Base-by-base conservation (phyloP, 306 rosid species). In the Fragaria iinumae region DNA sequence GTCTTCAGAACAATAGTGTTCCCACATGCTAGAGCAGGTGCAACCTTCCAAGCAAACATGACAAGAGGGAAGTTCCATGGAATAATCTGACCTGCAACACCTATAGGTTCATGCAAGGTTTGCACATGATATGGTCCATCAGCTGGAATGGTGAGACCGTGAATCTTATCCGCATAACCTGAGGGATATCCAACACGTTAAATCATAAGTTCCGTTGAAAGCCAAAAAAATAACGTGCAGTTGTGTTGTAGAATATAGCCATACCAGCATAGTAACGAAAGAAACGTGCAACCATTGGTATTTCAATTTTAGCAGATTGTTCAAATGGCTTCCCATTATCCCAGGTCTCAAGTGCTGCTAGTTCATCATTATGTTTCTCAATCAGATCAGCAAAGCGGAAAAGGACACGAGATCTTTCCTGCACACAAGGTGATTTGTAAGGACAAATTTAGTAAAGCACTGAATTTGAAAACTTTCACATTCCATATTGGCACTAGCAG, bases 81-180 rank as follows among this genome's bases (percentile, higher is more conserved):
- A 85, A 92, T 95, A 44, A 95, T 89, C 86, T 95, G 98, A 80
- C 98, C 97, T 0, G 88, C 94, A 80, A 94, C 98, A 27, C 98
- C 98, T 23, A 94, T 88, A 3, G 97, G 98, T 86, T 94, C 98
- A 13, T 94, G 98, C 90, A 94, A 86, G 72, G 93, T 91, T 75
- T 94, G 91, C 64, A 91, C 88, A 47, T 91, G 90, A 86, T 81
- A 50, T 11, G 84, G 80, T 7, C 98, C 97, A 81, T 94, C 98
- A 27, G 98, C 93, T 21, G 86, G 97, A 87, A 86, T 82, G 1
- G 97, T 91, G 38, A 94, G 88, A 62, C 98, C 98, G 69, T 94
- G 98, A 75, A 94, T 90, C 88, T 94, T 94, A 82, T 94, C 97
- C 41, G 95, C 94, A 97, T 93, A 94, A 67, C 98, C 98, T 93